phyloP scores from a whole-genome alignment of 768 basidiomycete genomes.

The Kwoniella sp. region DNA sequence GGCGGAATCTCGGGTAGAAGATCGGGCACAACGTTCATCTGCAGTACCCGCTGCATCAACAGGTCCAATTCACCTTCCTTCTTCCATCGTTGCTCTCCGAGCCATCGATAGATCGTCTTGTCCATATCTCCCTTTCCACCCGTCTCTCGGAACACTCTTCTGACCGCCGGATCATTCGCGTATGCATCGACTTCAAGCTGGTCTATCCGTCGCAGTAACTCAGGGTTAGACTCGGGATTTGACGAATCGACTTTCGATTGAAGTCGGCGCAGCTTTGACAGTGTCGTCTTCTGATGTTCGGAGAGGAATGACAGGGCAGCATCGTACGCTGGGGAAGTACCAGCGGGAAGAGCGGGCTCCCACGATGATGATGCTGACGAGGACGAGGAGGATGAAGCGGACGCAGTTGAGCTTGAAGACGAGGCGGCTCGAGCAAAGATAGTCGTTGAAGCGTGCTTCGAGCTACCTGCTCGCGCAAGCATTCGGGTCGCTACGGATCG shows the following conservation, averaged over 20 bases:
- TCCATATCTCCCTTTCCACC: conserved; percentile 55
- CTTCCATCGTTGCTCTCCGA: conserved; percentile 82
- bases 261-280: conserved; percentile 60
- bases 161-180: conserved; percentile 77
- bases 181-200: conserved; percentile 77
- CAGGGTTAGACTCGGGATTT: conserved; percentile 55
- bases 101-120: conserved; percentile 61
- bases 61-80: conserved; percentile 80
- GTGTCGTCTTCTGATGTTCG: conserved; percentile 64
- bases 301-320: conserved; percentile 73
- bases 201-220: conserved; percentile 61
- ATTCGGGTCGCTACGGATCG: conserved; percentile 6
- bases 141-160: conserved; percentile 77
- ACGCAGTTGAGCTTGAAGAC: conserved; percentile 20
- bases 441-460: neutral
- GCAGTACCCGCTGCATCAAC: conserved; percentile 90
- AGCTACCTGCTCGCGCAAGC: conserved; percentile 13
- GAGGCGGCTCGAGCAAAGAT: conserved; percentile 18
- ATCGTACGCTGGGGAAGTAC: conserved; percentile 65
- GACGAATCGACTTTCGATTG: conserved; percentile 33
- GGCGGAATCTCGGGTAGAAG: conserved; percentile 73
- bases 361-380: conserved; percentile 33
- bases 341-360: conserved; percentile 43
- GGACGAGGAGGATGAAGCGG: conserved; percentile 21
- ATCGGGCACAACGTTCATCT: conserved; percentile 90